phyloP scores from a whole-genome alignment of 306 rosid species.

The Astragalus membranaceus region DNA sequence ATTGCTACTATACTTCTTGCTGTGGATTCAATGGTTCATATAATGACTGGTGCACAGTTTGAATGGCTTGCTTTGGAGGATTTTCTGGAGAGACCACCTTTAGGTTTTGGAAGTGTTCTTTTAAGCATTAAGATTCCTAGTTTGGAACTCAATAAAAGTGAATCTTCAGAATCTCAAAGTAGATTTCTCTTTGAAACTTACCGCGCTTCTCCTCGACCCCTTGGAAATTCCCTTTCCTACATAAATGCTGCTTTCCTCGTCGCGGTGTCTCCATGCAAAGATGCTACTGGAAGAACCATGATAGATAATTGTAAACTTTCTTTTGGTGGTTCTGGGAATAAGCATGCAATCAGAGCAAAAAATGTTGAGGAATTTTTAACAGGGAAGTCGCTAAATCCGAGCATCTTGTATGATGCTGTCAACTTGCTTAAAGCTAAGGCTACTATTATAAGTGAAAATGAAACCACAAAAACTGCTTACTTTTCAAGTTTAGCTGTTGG shows the following conservation, averaged over 20 bases:
- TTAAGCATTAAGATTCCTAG: conserved; percentile 60
- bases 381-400: conserved; percentile 44
- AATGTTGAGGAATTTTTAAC: conserved; percentile 46
- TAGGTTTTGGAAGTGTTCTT: conserved; percentile 48
- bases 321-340: conserved; percentile 71
- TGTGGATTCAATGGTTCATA: conserved; percentile 51
- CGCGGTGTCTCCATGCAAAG: conserved; percentile 43
- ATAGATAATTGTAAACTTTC: conserved; percentile 50
- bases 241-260: conserved; percentile 82
- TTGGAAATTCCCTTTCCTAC: conserved; percentile 71
- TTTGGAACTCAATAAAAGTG: conserved; percentile 23
- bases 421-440: conserved; percentile 39
- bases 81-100: conserved; percentile 61
- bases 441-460: conserved; percentile 44
- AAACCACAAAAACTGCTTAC: conserved; percentile 46
- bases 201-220: conserved; percentile 79
- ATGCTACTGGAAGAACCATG: conserved; percentile 29
- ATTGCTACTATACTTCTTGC: conserved; percentile 77
- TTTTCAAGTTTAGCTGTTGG: conserved; percentile 68
- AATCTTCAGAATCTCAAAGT: conserved; percentile 26
- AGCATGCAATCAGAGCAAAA: conserved; percentile 72
- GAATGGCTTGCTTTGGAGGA: conserved; percentile 61
- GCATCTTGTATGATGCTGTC: conserved; percentile 48
- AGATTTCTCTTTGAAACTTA: conserved; percentile 57
- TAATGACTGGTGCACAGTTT: conserved; percentile 38